These are phyloP conservation scores for Trypanosoma rangeli DNA, from an alignment of 208 protist genomes.

Conservation along the genomic window DNA sequence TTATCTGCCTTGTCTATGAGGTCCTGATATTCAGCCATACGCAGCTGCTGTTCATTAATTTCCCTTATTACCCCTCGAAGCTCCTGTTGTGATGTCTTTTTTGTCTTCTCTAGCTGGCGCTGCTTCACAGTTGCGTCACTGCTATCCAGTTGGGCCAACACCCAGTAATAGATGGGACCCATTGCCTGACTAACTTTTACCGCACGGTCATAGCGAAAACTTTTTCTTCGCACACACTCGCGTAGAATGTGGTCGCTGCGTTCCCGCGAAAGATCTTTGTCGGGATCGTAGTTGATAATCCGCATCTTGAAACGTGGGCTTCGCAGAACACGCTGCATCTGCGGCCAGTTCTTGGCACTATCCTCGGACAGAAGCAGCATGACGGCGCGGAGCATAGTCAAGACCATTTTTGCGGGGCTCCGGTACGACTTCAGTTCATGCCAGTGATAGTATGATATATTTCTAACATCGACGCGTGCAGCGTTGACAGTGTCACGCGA, in stretches of 20 bases:
- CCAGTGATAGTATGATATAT: slow-evolving; percentile 77
- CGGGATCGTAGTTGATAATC: slow-evolving; percentile 68
- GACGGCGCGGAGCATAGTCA: slow-evolving; percentile 76
- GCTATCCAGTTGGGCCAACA: slow-evolving; percentile 80
- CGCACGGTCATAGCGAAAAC: slow-evolving; percentile 79
- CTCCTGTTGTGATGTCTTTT: slow-evolving; percentile 51
- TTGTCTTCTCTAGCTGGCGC: slow-evolving; percentile 48
- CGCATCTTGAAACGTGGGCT: slow-evolving; percentile 72
- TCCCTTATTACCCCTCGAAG: slow-evolving; percentile 70
- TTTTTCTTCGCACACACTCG: slow-evolving; percentile 84
- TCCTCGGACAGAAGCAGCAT: slow-evolving; percentile 87
- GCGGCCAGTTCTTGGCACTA: slow-evolving; percentile 66
- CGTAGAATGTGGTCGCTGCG: slow-evolving; percentile 82
- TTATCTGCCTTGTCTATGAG: slow-evolving; percentile 79
- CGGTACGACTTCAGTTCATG: slow-evolving; percentile 90
- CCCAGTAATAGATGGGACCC: slow-evolving; percentile 90
- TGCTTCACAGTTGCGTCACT: slow-evolving; percentile 71
- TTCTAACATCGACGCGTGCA: slow-evolving; percentile 72
- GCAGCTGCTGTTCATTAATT: slow-evolving; percentile 70
- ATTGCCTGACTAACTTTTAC: slow-evolving; percentile 76
- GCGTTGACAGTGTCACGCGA: slow-evolving; percentile 56
- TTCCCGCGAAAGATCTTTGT: slow-evolving; percentile 67
- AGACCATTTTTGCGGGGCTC: slow-evolving; percentile 77
- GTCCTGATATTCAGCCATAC: slow-evolving; percentile 71
- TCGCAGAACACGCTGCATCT: slow-evolving; percentile 82